phyloP scores from a whole-genome alignment of 2,329 filamentous ascomycete species.

The Aureobasidium uvarum region DNA sequence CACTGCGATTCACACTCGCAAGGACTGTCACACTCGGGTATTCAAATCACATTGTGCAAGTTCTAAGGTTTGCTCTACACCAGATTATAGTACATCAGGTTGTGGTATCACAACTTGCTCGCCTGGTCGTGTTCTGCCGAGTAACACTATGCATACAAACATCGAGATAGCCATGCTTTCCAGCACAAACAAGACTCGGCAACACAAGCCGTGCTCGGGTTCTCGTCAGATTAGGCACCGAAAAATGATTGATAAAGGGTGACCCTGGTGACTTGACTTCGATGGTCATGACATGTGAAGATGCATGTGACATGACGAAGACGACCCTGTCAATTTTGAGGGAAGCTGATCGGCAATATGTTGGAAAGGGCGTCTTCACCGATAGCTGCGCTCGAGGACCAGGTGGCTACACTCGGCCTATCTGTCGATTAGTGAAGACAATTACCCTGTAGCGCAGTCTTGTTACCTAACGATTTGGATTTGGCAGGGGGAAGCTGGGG shows the following conservation, averaged over 20 bases:
- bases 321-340: not conserved
- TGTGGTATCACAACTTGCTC: not conserved
- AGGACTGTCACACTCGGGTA: not conserved
- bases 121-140: not conserved
- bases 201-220: not conserved
- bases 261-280: not conserved
- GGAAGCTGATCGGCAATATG: not conserved
- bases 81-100: not conserved
- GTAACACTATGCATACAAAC: not conserved
- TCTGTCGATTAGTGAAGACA: conserved; percentile 5
- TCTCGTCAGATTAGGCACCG: not conserved
- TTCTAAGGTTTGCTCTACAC: not conserved
- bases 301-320: conserved; percentile 15
- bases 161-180: not conserved
- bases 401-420: conserved; percentile 14
- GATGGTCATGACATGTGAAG: not conserved
- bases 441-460: not conserved
- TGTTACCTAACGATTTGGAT: conserved; percentile 6
- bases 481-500: conserved; percentile 8
- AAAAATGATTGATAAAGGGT: not conserved
- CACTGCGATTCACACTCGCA: not conserved
- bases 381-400: not conserved
- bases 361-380: not conserved
- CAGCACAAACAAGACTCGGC: not conserved
- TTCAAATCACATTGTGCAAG: not conserved